These are phyloP conservation scores for Cucurbita ficifolia DNA, from an alignment of 306 rosid species.

Conservation along the genomic window DNA sequence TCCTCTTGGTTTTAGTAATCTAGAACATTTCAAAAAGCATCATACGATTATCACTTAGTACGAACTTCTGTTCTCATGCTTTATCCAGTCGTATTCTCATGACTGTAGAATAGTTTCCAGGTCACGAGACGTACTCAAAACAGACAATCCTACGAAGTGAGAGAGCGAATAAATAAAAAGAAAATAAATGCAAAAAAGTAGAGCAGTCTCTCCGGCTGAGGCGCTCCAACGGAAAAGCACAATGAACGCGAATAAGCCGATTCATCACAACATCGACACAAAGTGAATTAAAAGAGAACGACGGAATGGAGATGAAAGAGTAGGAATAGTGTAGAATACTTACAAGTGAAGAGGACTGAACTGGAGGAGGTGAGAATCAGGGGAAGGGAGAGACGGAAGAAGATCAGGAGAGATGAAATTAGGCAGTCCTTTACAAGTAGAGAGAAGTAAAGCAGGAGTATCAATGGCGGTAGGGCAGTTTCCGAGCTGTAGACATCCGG, in stretches of 20 bases:
- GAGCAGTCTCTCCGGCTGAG: not conserved
- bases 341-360: slow-evolving; percentile 79
- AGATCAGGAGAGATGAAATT: slow-evolving; percentile 64
- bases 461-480: slow-evolving; percentile 35
- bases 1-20: not conserved
- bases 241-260: not conserved
- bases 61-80: not conserved
- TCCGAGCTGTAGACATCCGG: slow-evolving; percentile 47
- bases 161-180: not conserved
- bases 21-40: not conserved
- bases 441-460: slow-evolving; percentile 68
- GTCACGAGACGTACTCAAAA: not conserved
- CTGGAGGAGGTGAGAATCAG: slow-evolving; percentile 73
- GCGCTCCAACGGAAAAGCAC: slow-evolving; percentile 8
- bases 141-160: not conserved
- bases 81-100: not conserved
- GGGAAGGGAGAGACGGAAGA: slow-evolving; percentile 80
- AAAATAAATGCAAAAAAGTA: not conserved
- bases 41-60: not conserved
- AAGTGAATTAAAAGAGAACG: too few species aligned
- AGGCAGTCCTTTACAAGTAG: slow-evolving; percentile 84
- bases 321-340: not conserved
- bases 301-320: not conserved
- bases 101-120: not conserved
- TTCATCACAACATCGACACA: not conserved